Base-by-base conservation (phyloP, 306 rosid genomes). In the Lagenaria siceraria region DNA sequence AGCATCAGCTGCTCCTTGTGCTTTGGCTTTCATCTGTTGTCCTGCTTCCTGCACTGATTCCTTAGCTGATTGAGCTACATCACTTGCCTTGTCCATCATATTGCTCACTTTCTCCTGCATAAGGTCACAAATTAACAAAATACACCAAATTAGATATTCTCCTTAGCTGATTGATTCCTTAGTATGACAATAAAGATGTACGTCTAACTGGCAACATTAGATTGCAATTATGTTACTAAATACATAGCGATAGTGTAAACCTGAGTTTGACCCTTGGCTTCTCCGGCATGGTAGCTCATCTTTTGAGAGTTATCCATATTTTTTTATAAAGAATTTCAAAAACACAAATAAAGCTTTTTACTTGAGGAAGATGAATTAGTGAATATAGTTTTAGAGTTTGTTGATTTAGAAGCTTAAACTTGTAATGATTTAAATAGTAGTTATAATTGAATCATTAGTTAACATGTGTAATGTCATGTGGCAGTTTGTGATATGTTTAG, bases 191-290 rank as follows among this genome's bases (percentile, higher is more conserved):
- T 29, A 29, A 29, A 29, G 1, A 29, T 0, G 33, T 29, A 29
- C 3, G 33, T 2, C 33, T 29, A 29, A 29, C 3, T 29, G 33
- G 1, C 33, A 29, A 29, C 17, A 18, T 6, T 46, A 46, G 4
- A 17, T 51, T 5, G 21, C 7, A 38, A 1, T 6, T 1, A 38
- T 38, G 9, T 38, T 38, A 38, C 10, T 6, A 38, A 6, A 38
- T 38, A 6, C 8, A 8, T 38, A 38, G 33, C 3, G 42, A 38
- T n/a, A n/a, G n/a, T 24, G 7, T 10, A 10, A 27, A 87, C 92
- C 90, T 90, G 52, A 64, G 90, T 48, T 81, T 85, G 90, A 78
- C 91, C 93, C 77, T 87, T 77, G 80, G 90, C 89, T 87, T 85
- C 85, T 22, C 92, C 93, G 68, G 88, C 93, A 3, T 86, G 15